Conservation (phyloP, 2,329 filamentous ascomycete species). For the Epichloe sp. region DNA sequence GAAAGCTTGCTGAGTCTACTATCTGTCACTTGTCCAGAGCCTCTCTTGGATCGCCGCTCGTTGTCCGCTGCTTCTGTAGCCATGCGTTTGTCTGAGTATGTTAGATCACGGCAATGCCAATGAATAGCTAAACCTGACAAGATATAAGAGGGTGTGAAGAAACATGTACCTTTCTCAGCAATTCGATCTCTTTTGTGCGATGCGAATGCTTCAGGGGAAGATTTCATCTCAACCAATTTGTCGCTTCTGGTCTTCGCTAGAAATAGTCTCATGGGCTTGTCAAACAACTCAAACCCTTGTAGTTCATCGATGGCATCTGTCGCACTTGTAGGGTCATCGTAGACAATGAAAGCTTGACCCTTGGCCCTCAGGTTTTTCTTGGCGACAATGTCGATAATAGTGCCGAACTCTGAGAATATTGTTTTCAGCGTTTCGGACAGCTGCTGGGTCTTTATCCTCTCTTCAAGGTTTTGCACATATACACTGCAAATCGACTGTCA, state of each 20-base stretch:
- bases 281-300: conserved; percentile 86
- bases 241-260: conserved; percentile 77
- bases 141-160: not conserved
- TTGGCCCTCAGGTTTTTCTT: conserved; percentile 87
- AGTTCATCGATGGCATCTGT: conserved; percentile 73
- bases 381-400: conserved; percentile 69
- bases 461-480: conserved; percentile 76
- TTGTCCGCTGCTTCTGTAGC: conserved; percentile 68
- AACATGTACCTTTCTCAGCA: conserved; percentile 72
- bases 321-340: conserved; percentile 69
- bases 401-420: conserved; percentile 83
- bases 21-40: conserved; percentile 31
- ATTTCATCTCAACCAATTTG: conserved; percentile 64
- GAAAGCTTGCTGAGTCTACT: conserved; percentile 54
- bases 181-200: conserved; percentile 70
- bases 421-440: conserved; percentile 60
- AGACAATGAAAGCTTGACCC: conserved; percentile 92
- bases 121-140: not conserved
- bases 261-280: conserved; percentile 76
- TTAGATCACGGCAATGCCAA: not conserved
- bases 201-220: conserved; percentile 72
- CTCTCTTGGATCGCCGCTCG: conserved; percentile 61
- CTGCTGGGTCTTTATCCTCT: conserved; percentile 71
- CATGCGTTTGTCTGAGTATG: conserved; percentile 53
- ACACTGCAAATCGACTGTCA: conserved; percentile 38